Percentiles rank a stretch among this genome's conserved stretches.
phyloP scores from a whole-genome alignment of 768 basidiomycete species.

The Suillus plorans region DNA sequence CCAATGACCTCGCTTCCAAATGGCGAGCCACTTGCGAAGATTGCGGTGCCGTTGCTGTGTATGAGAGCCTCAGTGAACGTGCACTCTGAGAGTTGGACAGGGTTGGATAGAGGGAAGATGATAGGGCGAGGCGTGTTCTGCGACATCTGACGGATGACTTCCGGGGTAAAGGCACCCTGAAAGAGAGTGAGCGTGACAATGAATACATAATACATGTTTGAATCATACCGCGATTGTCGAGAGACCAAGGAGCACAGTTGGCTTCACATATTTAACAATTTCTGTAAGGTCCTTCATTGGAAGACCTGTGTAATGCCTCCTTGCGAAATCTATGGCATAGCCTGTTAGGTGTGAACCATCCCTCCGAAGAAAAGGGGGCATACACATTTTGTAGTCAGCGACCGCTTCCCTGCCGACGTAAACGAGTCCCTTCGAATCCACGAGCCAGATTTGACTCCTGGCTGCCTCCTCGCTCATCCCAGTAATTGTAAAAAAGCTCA shows the following conservation, averaged over 20 bases:
- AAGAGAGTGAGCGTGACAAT: not conserved
- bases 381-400: slow-evolving; percentile 83
- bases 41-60: slow-evolving; percentile 69
- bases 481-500: slow-evolving; percentile 84
- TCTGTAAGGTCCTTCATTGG: slow-evolving; percentile 75
- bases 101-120: slow-evolving; percentile 92
- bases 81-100: slow-evolving; percentile 78
- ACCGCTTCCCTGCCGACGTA: slow-evolving; percentile 70
- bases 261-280: slow-evolving; percentile 78
- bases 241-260: slow-evolving; percentile 86
- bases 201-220: slow-evolving; percentile 1
- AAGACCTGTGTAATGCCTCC: slow-evolving; percentile 74
- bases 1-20: slow-evolving; percentile 65
- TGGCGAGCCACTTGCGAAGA: slow-evolving; percentile 89
- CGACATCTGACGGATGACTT: slow-evolving; percentile 75
- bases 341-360: slow-evolving; percentile 9
- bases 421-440: slow-evolving; percentile 86
- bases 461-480: slow-evolving; percentile 80
- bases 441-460: slow-evolving; percentile 72
- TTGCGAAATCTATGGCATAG: slow-evolving; percentile 66
- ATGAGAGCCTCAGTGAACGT: slow-evolving; percentile 74
- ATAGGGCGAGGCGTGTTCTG: slow-evolving; percentile 80
- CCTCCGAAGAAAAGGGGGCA: slow-evolving; percentile 19
- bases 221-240: slow-evolving; percentile 68
- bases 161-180: slow-evolving; percentile 71